Evolutionary conservation across 2,329 filamentous ascomycete species (phyloP).

Genomic region (Penicillium capsulatum): DNA sequence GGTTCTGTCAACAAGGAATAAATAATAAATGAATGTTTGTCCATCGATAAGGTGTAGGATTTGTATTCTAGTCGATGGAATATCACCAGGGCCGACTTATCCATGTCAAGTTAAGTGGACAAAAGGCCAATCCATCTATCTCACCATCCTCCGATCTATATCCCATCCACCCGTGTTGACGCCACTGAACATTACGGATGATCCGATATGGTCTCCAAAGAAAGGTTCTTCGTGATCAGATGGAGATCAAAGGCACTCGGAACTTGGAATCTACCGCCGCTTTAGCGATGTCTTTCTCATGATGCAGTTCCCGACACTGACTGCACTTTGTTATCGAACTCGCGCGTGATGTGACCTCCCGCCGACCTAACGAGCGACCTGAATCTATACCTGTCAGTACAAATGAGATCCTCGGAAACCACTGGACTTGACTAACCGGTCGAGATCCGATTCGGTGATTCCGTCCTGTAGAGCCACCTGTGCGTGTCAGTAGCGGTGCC

Average conservation of each 20-base stretch:
- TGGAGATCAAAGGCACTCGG: slow-evolving; percentile 13
- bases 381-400: slow-evolving; percentile 1
- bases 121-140: no score
- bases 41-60: no score
- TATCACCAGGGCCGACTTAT: no score
- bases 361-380: slow-evolving; percentile 13
- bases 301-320: slow-evolving; percentile 1
- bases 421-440: slow-evolving; percentile 6
- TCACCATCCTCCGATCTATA: no score
- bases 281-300: neutral
- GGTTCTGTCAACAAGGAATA: no score
- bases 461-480: slow-evolving; percentile 10
- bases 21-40: no score
- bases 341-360: slow-evolving; percentile 10
- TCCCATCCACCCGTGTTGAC: no score
- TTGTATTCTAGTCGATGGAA: no score
- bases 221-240: slow-evolving; percentile 14
- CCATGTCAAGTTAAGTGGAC: no score
- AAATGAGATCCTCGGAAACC: neutral
- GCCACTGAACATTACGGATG: slow-evolving; percentile 9
- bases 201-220: slow-evolving; percentile 15
- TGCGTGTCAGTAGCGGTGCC: slow-evolving; percentile 1
- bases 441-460: slow-evolving; percentile 12
- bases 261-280: slow-evolving; percentile 4
- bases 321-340: slow-evolving; percentile 8